phyloP scores from a whole-genome alignment of 306 rosid species.

The Clitoria ternatea region DNA sequence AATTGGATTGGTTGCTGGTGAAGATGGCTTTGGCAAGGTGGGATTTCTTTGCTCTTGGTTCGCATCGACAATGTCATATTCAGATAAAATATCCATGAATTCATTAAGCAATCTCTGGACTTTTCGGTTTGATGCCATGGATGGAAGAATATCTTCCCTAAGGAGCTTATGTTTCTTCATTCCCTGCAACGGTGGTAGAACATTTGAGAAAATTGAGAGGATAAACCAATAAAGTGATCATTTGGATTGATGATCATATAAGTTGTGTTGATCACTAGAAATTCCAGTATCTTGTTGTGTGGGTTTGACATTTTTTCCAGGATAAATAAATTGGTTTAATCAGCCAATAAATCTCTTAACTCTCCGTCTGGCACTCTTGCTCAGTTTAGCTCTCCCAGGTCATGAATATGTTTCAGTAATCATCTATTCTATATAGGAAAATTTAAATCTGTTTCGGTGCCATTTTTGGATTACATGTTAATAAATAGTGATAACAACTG shows the following conservation, averaged over 20 bases:
- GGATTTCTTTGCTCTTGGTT: constrained; percentile 25
- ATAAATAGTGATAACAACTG: not conserved
- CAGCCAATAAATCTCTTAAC: not conserved
- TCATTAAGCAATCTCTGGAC: constrained; percentile 94
- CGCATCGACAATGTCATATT: constrained; percentile 52
- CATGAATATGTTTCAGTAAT: not conserved
- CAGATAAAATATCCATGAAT: constrained; percentile 86
- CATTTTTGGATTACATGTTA: not conserved
- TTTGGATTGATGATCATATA: not conserved
- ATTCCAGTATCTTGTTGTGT: not conserved
- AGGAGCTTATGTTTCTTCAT: constrained; percentile 90
- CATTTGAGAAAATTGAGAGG: constrained; percentile 10
- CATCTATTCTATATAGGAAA: not conserved
- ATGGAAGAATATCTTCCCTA: constrained; percentile 91
- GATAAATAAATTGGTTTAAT: not conserved
- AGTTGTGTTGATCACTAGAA: not conserved
- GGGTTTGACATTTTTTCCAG: not conserved
- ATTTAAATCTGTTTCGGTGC: not conserved
- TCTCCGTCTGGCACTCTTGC: not conserved
- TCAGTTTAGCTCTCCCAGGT: not conserved
- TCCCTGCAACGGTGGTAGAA: constrained; percentile 51
- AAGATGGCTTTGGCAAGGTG: constrained; percentile 25
- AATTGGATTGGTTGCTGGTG: constrained; percentile 26
- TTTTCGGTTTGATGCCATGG: constrained; percentile 96
- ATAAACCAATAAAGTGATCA: not conserved